Evolutionary conservation across 148 eudicot genomes (phyloP).

Genomic region (Fagopyrum homotropicum): DNA sequence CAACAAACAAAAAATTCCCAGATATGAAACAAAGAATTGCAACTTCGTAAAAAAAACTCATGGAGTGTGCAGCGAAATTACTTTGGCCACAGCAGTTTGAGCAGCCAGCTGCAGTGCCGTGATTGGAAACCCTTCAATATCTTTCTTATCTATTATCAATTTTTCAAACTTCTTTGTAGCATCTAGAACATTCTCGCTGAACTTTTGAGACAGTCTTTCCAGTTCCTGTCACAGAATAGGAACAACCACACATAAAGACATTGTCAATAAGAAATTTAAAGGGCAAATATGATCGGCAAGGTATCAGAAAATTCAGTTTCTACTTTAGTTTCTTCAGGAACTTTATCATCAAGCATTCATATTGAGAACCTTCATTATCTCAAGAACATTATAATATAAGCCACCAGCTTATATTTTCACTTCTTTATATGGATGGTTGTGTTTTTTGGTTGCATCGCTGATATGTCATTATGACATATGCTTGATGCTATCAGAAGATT

Average conservation of each 20-base stretch:
- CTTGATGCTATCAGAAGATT: background rate
- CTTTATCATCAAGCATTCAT: background rate
- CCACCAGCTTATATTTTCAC: background rate
- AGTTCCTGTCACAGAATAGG: conserved; percentile 41
- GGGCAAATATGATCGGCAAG: background rate
- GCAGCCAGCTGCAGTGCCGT: conserved; percentile 92
- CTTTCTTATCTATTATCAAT: conserved; percentile 73
- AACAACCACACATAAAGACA: background rate
- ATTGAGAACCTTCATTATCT: background rate
- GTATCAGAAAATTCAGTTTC: background rate
- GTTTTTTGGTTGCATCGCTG: background rate
- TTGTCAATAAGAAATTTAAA: background rate
- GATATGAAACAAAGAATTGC: background rate
- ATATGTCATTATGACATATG: background rate
- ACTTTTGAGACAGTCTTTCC: conserved; percentile 73
- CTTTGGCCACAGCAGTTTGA: conserved; percentile 94
- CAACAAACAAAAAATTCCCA: background rate
- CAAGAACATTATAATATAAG: background rate
- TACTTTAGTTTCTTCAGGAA: background rate
- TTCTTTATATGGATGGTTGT: background rate
- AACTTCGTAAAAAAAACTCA: background rate
- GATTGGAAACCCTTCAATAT: conserved; percentile 86
- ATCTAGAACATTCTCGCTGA: conserved; percentile 91
- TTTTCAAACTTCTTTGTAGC: conserved; percentile 96
- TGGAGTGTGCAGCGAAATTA: conserved; percentile 13